Base-by-base conservation (phyloP, 352 stramenopile species). In the Phytophthora palmivora region DNA sequence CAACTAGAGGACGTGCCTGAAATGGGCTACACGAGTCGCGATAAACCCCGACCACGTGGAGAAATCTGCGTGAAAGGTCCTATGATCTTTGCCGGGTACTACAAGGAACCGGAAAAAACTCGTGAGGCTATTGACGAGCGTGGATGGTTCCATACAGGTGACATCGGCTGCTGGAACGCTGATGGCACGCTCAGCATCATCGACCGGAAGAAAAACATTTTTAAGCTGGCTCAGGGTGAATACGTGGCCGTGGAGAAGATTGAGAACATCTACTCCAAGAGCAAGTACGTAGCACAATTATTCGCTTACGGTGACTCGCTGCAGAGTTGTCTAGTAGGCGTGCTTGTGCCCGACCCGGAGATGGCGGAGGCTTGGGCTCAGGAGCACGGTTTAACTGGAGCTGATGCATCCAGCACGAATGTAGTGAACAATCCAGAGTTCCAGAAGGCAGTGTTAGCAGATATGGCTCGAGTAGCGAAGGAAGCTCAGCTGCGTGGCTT, bases 221-320 rank as follows among this genome's bases (percentile, higher is more conserved):
- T 96, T 79, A 96, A 96, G 72, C 74, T 96, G 9, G 72, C 85
- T 6, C 82, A 96, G 67, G 96, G 94, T 37, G 96, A 98, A 74
- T 98, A 98, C 72, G 83, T 98, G 10, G 94, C 94, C 0, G 73
- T 95, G 12, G 96, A 98, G 76, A 98, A 98, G 79, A 96, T 99
- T 64, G 96, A 99, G 68, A 97, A 97, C 75, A 79, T 92, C 2
- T 98, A 97, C 24, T 75, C 76, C 41, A 96, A 95, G 56, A 91
- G 73, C 62, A 69, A 78, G 2, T 96, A 97, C 61, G 88, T 98
- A 32, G 89, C 76, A 15, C 94, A 98, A 78, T 69, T 87, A 32
- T 98, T 98, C 70, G 88, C 98, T 1, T 90, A 98, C 71, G 96
- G 96, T n/a, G 94, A 98, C 76, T 98, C 89, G 14, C 82, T 97